Evolutionary conservation across 108 stramenopile species (phyloP), one percentile per base, ranked within the genome.

Genomic region (Cyclotella baltica): DNA sequence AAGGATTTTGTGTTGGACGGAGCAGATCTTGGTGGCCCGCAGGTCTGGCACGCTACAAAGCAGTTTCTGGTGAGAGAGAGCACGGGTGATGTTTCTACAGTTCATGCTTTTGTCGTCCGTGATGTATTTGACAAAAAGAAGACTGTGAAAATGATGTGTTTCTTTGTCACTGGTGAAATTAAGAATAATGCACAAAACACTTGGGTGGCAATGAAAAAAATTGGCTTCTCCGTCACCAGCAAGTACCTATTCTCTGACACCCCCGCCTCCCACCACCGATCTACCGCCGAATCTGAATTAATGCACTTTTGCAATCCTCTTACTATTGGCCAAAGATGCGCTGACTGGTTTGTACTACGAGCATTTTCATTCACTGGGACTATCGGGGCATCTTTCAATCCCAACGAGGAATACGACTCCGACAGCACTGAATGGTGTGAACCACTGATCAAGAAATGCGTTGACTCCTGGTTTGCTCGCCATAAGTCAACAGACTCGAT

Each of bases 101-200:
- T n/a, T n/a, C n/a, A n/a, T n/a, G 2, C 47, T 48, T 43, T 48
- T 48, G 47, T n/a, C 18, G n/a, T 48, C n/a, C n/a, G 47, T 48
- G 47, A 48, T 48, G 47, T 48, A n/a, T 48, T 6, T 48, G 4
- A 48, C n/a, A 48, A 48, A n/a, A 48, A 48, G n/a, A n/a, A n/a
- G n/a, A n/a, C n/a, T n/a, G n/a, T n/a, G 47, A n/a, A 16, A 48
- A n/a, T 48, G 2, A 48, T 48, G 18, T n/a, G 47, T n/a, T 48
- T 48, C 47, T 48, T 48, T n/a, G n/a, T n/a, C 47, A 48, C 47
- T 48, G 47, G 47, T 48, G 2, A n/a, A 48, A n/a, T n/a, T n/a
- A 48, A n/a, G 19, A 48, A 48, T 48, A n/a, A 48, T n/a, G n/a
- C 47, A 4, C 1, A 16, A 48, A 48, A 48, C n/a, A 16, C n/a